Conservation (phyloP, 2,329 filamentous ascomycete genomes). For the Cordyceps sp. region DNA sequence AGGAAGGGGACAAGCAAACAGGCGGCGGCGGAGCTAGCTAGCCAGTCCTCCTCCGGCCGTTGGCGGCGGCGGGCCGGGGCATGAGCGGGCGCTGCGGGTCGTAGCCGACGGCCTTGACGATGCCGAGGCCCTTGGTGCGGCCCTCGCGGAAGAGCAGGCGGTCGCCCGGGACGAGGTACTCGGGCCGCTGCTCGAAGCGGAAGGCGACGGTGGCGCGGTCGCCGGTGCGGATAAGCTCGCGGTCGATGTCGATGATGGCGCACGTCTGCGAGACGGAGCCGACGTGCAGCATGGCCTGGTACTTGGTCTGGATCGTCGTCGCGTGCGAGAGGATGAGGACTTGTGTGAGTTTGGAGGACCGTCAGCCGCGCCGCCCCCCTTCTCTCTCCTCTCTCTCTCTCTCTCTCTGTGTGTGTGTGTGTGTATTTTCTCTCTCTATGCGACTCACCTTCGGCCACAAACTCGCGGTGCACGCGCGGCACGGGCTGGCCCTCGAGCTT, state of each 20-base stretch:
- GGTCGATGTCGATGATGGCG: conserved; percentile 91
- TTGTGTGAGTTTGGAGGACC: no score
- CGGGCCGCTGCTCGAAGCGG: conserved; percentile 82
- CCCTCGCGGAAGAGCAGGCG: conserved; percentile 87
- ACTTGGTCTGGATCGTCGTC: conserved; percentile 91
- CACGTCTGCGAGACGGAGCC: conserved; percentile 92
- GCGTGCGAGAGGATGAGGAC: conserved; percentile 91
- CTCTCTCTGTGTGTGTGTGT: no score
- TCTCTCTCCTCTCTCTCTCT: no score
- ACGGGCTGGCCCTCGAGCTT: conserved; percentile 56
- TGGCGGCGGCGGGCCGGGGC: no score
- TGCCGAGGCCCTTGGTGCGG: conserved; percentile 84
- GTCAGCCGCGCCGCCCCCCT: no score
- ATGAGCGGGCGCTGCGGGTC: conserved; percentile 41
- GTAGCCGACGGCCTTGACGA: conserved; percentile 84
- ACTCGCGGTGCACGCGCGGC: conserved; percentile 59
- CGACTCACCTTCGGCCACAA: conserved; percentile 54
- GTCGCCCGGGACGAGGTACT: conserved; percentile 81
- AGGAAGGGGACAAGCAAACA: no score
- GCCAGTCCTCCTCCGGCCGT: no score
- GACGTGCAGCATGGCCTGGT: conserved; percentile 96
- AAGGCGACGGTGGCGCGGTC: conserved; percentile 92
- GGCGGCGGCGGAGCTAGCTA: no score
- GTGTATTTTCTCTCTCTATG: no score
- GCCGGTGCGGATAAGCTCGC: conserved; percentile 86